These are phyloP conservation scores for Yamadazyma oceani DNA, from an alignment of 1,139 yeast genomes.

Conservation along the genomic window DNA sequence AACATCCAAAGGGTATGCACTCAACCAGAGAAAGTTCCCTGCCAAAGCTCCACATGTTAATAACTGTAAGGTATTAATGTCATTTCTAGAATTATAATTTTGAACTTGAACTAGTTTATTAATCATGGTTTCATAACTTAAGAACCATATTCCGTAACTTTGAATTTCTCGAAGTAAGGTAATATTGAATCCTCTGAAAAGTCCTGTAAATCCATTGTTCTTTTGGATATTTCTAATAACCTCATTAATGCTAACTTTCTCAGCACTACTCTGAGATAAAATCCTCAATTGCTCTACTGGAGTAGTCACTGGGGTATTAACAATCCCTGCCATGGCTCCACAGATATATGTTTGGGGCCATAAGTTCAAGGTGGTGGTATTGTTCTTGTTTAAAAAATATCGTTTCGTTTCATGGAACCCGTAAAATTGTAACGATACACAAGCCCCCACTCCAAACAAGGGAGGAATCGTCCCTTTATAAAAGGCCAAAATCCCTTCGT, in stretches of 20 bases:
- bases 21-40: conserved; percentile 71
- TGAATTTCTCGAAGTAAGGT: conserved; percentile 70
- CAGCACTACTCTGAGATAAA: conserved; percentile 59
- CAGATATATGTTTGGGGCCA: conserved; percentile 67
- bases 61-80: conserved; percentile 61
- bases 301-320: conserved; percentile 67
- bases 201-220: conserved; percentile 51
- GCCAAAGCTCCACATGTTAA: conserved; percentile 67
- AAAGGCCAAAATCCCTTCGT: conserved; percentile 67
- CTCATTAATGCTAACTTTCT: conserved; percentile 41
- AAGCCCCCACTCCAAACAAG: conserved; percentile 62
- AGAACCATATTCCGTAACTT: conserved; percentile 83
- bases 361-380: conserved; percentile 34
- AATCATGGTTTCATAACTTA: conserved; percentile 66
- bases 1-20: conserved; percentile 72
- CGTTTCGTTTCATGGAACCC: conserved; percentile 78
- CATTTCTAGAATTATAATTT: conserved; percentile 43
- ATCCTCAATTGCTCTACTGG: conserved; percentile 80
- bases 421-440: conserved; percentile 73
- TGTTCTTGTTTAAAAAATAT: conserved; percentile 41
- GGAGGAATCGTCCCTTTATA: conserved; percentile 52
- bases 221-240: conserved; percentile 45
- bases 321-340: conserved; percentile 79
- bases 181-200: conserved; percentile 60
- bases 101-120: conserved; percentile 31